Evolutionary conservation across 306 rosid species (phyloP).

Genomic region (Potentilla sterilis): DNA sequence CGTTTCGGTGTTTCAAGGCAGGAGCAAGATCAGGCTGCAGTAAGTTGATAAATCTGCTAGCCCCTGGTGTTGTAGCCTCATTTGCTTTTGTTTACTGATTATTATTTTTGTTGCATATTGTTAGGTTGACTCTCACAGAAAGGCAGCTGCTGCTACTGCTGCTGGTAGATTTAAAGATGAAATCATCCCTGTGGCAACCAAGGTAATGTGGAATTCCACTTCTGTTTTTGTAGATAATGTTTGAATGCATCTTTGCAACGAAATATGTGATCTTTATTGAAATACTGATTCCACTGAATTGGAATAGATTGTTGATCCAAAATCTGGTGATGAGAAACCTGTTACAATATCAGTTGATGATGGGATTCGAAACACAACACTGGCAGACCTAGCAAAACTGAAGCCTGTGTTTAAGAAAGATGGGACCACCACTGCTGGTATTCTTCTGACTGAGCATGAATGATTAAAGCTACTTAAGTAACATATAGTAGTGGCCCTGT

Average conservation of each 20-base stretch:
- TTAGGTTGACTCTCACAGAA: conserved; percentile 88
- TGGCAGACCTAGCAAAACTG: conserved; percentile 64
- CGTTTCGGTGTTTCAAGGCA: conserved; percentile 82
- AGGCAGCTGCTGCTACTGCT: too few species aligned
- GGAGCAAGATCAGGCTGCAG: conserved; percentile 93
- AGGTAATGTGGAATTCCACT: conserved; percentile 42
- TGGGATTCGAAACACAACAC: conserved; percentile 72
- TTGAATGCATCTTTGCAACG: not conserved
- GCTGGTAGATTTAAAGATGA: conserved; percentile 93
- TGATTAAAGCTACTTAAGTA: not conserved
- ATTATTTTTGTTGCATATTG: not conserved
- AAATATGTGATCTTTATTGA: conserved; percentile 21
- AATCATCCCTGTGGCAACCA: conserved; percentile 80
- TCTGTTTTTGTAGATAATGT: not conserved
- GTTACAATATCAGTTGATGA: conserved; percentile 84
- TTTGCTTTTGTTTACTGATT: conserved; percentile 2
- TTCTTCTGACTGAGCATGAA: conserved; percentile 15
- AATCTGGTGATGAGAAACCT: conserved; percentile 74
- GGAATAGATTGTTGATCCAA: conserved; percentile 74
- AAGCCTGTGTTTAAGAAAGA: conserved; percentile 91
- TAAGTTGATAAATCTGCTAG: conserved; percentile 46
- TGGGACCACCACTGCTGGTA: conserved; percentile 94
- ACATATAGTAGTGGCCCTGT: not conserved
- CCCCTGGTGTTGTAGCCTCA: not conserved
- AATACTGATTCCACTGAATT: conserved; percentile 24